phyloP scores from a whole-genome alignment of 1,284 basidiomycete species.

The Erythrobasidium hasegawianum region DNA sequence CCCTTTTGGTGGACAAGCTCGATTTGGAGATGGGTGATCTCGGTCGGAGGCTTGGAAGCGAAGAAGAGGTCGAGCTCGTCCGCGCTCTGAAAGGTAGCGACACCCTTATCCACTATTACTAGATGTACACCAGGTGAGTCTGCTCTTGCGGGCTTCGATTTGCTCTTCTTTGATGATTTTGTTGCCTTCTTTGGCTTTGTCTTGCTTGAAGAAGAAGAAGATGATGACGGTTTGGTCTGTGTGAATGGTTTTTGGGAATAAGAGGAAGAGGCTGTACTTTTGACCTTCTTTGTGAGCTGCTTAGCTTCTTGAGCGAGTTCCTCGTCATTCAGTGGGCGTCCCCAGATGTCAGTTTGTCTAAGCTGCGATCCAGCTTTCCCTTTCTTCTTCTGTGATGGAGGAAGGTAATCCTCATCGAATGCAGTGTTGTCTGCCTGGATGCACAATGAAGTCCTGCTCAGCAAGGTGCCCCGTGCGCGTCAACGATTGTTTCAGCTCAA shows the following conservation, averaged over 20 bases:
- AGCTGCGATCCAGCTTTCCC: background rate
- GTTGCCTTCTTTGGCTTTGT: too few relatives aligned
- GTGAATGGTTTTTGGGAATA: too few relatives aligned
- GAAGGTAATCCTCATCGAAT: too few relatives aligned
- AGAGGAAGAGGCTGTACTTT: background rate
- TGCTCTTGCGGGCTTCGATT: background rate
- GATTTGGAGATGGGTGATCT: background rate
- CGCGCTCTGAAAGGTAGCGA: background rate
- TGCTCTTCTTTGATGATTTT: too few relatives aligned
- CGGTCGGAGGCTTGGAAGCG: background rate
- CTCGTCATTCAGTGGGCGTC: background rate
- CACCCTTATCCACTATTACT: background rate
- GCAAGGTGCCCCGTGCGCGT: too few relatives aligned
- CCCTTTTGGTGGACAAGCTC: background rate
- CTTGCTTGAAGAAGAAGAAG: too few relatives aligned
- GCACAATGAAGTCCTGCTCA: too few relatives aligned
- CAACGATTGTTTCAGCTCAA: too few relatives aligned
- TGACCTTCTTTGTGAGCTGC: background rate
- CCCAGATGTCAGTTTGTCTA: background rate
- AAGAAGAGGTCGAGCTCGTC: background rate
- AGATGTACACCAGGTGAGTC: too few relatives aligned
- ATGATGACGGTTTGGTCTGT: too few relatives aligned
- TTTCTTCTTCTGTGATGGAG: too few relatives aligned
- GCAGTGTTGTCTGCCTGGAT: too few relatives aligned
- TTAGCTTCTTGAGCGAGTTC: background rate